Evolutionary conservation across 75 land plant species (phyloP), one percentile per base, ranked within the genome.

Genomic region (Azolla pinnata): DNA sequence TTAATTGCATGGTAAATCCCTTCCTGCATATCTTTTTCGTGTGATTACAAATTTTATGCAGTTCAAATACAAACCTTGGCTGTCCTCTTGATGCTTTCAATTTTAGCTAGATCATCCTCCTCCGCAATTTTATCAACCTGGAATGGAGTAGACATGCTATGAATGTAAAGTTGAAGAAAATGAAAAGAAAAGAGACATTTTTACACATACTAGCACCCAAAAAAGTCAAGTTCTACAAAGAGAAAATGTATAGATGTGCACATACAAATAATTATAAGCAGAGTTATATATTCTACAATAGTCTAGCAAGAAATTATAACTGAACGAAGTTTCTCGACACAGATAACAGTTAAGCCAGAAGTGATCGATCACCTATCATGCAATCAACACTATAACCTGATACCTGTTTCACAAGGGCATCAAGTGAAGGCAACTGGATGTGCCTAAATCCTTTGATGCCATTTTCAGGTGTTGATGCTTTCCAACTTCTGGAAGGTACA

Each of bases 361-460:
- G n/a, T n/a, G n/a, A n/a, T n/a, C n/a, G n/a, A n/a, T n/a, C n/a
- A n/a, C n/a, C n/a, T n/a, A n/a, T n/a, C n/a, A n/a, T n/a, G n/a
- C n/a, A n/a, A n/a, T n/a, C n/a, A n/a, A n/a, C 31, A 1, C 57
- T 33, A 47, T 48, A 44, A 31, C 8, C 18, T 21, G 26, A 44
- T 14, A 78, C 83, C 81, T 77, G 75, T 29, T 73, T 80, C 10
- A 77, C 59, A 12, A 80, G 60, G 18, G 79, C 44, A 0, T 84
- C 85, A 0, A 76, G 66, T 25, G 75, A 70, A 2, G 71, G 83
- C 42, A 78, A 60, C 47, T 69, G 75, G 18, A 84, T 61, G 10
- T 75, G 57, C 23, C 63, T 57, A 1, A 67, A 27, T 20, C 54
- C 60, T 65, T 69, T 83, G 12, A 56, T 50, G 28, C 87, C 85